Percentiles rank a stretch among this genome's conserved stretches.
Evolutionary conservation across 2,329 filamentous ascomycete species (phyloP).

Genomic region (Leptographium wingfieldii): DNA sequence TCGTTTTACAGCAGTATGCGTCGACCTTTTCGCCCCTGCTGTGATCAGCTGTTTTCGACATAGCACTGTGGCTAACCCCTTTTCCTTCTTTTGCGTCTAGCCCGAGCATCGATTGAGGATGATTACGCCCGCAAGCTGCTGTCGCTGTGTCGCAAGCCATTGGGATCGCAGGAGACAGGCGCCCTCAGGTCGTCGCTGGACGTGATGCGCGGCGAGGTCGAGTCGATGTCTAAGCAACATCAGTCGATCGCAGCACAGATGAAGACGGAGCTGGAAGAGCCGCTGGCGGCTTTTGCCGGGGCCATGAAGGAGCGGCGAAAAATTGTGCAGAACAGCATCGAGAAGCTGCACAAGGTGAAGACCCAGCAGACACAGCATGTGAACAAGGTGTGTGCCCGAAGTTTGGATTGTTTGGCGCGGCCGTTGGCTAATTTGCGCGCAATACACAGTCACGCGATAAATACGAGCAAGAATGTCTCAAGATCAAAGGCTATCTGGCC

Average conservation of each 20-base stretch:
- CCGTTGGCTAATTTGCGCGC: no score
- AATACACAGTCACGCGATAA: constrained; percentile 52
- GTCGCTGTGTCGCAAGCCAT: constrained; percentile 71
- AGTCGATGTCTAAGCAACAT: constrained; percentile 89
- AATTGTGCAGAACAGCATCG: constrained; percentile 87
- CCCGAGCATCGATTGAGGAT: constrained; percentile 86
- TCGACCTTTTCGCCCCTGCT: not conserved
- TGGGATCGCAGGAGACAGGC: constrained; percentile 79
- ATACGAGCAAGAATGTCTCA: constrained; percentile 94
- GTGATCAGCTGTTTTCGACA: no score
- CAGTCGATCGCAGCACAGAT: constrained; percentile 84
- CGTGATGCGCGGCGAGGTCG: constrained; percentile 75
- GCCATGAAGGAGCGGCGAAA: constrained; percentile 95
- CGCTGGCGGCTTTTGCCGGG: constrained; percentile 78
- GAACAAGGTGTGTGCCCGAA: constrained; percentile 54
- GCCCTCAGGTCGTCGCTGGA: constrained; percentile 77
- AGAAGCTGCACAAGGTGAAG: constrained; percentile 88
- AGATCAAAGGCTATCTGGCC: constrained; percentile 96
- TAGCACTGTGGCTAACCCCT: no score
- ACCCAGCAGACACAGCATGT: constrained; percentile 80
- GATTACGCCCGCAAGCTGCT: constrained; percentile 88
- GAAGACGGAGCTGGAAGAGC: constrained; percentile 92
- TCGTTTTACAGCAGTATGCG: constrained; percentile 68
- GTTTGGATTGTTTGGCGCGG: no score
- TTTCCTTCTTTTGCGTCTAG: constrained; percentile 26